Base-by-base conservation (phyloP, 192 early-diverging fungal genomes). In the Backusella liffmaniae region DNA sequence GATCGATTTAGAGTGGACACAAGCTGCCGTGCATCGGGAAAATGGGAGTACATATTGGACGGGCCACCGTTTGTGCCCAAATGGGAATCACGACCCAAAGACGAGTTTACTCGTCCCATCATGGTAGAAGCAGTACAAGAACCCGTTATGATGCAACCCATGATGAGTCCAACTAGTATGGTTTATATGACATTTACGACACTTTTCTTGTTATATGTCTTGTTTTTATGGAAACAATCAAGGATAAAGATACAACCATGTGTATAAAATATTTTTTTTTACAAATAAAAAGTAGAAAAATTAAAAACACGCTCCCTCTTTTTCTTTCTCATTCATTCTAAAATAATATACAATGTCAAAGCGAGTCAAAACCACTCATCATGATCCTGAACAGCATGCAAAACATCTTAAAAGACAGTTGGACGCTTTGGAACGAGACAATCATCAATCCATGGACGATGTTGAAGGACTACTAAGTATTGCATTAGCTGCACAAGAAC, bases 361-460 rank as follows among this genome's bases (percentile, higher is more conserved):
- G 51, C 51, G 46, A 69, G 6, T 39, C 8, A 35, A 62, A 32
- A 37, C 42, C 10, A 65, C 4, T 30, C 67, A 21, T 59, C 56
- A 42, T 26, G 76, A 83, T 77, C 71, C 74, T n/a, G 78, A 77
- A 53, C 78, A 66, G 39, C 82, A 83, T 21, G 67, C 76, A 75
- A 78, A 78, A 1, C 83, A 88, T 30, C 39, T 86, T 7, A 66
- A 72, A 74, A 73, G 85, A 62, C 87, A 86, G 62, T 78, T 88
- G 8, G 87, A 86, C 46, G 86, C 87, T 18, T 77, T 88, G 5
- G 87, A 88, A 59, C 81, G 78, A 74, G 87, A 88, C 67, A 88
- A 88, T 76, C 84, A 82, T 79, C 83, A 84, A 12, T 80, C 87
- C 3, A 70, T 88, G 29, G 80, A 86, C 36, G 87, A 88, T 66